Evolutionary conservation across 2,329 filamentous ascomycete genomes (phyloP), one percentile per base, ranked within the genome.

Genomic region (Teratosphaeria viscida): DNA sequence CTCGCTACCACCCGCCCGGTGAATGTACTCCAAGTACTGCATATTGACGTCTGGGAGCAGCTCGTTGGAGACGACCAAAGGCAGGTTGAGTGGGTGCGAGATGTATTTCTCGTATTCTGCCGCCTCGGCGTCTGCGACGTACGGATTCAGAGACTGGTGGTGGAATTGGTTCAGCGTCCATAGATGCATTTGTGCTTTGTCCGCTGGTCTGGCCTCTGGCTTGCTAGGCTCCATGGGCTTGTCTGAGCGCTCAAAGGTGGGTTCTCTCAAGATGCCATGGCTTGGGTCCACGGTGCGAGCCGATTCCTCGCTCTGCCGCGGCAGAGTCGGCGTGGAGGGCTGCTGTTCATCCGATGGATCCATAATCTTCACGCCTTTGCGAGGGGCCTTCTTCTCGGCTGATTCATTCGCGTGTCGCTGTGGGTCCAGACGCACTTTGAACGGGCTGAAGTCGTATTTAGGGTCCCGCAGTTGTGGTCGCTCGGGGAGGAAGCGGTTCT

Each of bases 51-150:
- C 77, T 8, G 81, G 79, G 0, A 85, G 84, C 3, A 83, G 80
- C 61, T 89, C 85, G 47, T 81, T 84, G 4, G 86, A 88, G 1
- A 89, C 81, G 0, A 94, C 90, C 1, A 99, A 81, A 0, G 92
- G 91, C 0, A 99, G 84, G 58, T 87, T 92, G 59, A 95, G 86
- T 1, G 94, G 92, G 69, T 99, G 94, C 55, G 83, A 85, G 65
- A 99, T 85, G 74, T 97, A 99, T 27, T 88, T 85, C 60, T 86
- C 82, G 72, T 99, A 99, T 71, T 97, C 94, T 54, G 88, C 85
- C 27, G 85, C 84, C 76, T 97, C 92, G 47, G 84, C 81, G 7
- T 81, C 75, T 7, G 83, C 88, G 43, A 99, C 89, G 0, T 85
- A 86, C 1, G 94, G 94, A 65, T 96, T 88, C 53, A 97, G 81